Conservation (phyloP, 108 stramenopile genomes). For the Nitzschia inconspicua region DNA sequence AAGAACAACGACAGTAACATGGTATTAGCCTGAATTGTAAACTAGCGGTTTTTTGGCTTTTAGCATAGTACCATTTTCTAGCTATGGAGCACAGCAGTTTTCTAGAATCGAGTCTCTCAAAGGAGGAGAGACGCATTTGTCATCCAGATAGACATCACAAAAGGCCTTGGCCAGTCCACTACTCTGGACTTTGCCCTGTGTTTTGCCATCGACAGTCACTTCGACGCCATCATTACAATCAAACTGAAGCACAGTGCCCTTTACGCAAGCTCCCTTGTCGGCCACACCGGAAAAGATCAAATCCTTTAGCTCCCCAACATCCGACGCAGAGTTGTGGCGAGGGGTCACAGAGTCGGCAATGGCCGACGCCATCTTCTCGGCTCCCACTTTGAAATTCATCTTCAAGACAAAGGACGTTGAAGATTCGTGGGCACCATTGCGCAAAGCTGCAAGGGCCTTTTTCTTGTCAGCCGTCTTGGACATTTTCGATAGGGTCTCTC, state of each 20-base stretch:
- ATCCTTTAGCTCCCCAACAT: slow-evolving; percentile 66
- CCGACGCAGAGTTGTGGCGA: slow-evolving; percentile 44
- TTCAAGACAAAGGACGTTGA: slow-evolving; percentile 53
- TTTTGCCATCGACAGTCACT: slow-evolving; percentile 70
- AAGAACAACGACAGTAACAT: too few relatives aligned
- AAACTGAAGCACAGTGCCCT: slow-evolving; percentile 74
- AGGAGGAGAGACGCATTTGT: slow-evolving; percentile 68
- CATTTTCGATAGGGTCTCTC: slow-evolving; percentile 43
- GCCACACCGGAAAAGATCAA: slow-evolving; percentile 68
- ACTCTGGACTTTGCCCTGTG: slow-evolving; percentile 52
- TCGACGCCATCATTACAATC: slow-evolving; percentile 63
- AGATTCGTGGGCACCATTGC: slow-evolving; percentile 45
- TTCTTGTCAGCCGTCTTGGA: slow-evolving; percentile 49
- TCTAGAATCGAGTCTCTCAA: slow-evolving; percentile 60
- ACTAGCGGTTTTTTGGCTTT: too few relatives aligned
- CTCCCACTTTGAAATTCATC: slow-evolving; percentile 86
- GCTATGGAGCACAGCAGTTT: slow-evolving; percentile 55
- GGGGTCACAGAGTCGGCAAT: slow-evolving; percentile 80
- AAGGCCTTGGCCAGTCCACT: slow-evolving; percentile 63
- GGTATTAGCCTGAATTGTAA: too few relatives aligned
- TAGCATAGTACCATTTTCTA: too few relatives aligned
- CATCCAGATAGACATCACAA: slow-evolving; percentile 82
- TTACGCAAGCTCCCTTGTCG: slow-evolving; percentile 58
- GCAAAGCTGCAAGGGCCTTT: slow-evolving; percentile 43
- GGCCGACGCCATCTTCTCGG: slow-evolving; percentile 82